Base-by-base conservation (phyloP, 2,329 filamentous ascomycete species). In the Ascochyta rabiei region DNA sequence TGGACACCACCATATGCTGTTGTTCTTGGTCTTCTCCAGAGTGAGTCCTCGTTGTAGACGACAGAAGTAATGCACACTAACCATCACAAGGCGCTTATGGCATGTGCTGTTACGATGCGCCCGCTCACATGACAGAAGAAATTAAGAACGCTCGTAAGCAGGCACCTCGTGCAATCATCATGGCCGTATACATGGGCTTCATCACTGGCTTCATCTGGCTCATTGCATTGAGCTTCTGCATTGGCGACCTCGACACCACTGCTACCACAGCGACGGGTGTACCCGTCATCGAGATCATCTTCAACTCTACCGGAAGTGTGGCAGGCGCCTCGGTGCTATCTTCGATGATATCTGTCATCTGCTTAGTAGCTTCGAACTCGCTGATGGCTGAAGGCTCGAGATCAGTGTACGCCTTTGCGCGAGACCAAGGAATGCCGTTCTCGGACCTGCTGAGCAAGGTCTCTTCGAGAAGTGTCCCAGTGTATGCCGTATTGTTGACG, bases 111-210 rank as follows among this genome's bases (percentile, higher is more conserved):
- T 79, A 80, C 53, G 79, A 82, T 53, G 76, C 80, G 0, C 79
- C 67, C 8, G 56, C 67, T 0, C 82, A 84, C 52, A 84, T 85
- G 81, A 80, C 78, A 0, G 83, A 84, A 63, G 83, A 85, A 59
- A 80, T 85, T 60, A 77, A 77, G 43, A 75, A 82, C 44, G 78
- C 82, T 0, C 76, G 78, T 5, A 80, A 78, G 44, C 75, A 83
- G 59, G 81, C 79, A 1, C 83, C 83, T 0, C 61, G 69, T 13
- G 76, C 74, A n/a, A 78, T 79, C 62, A 65, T 72, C 33, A 62
- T 72, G 48, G 75, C 75, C 0, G 65, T 77, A 7, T 63, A 76
- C 24, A 68, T 78, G 41, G 77, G 77, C 35, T 75, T 74, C 28
- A 53, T 75, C 21, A 73, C 75, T 2, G 76, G 76, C 10, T 70